phyloP scores from a whole-genome alignment of 768 basidiomycete species.

The Xerocomellus chrysenteron region DNA sequence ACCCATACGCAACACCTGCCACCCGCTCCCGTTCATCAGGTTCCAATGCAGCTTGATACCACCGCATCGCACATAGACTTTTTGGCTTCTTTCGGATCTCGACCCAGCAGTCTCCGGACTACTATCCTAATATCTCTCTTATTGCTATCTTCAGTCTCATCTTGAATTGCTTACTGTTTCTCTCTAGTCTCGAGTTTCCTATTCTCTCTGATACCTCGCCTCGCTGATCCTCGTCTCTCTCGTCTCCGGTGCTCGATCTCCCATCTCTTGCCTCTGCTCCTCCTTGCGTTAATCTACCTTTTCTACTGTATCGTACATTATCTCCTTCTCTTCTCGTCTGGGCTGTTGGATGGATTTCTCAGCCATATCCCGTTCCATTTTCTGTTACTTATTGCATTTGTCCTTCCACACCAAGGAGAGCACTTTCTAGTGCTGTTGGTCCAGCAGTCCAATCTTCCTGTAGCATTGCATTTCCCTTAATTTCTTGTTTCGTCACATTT shows the following conservation, averaged over 20 bases:
- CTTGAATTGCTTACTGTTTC: constrained; percentile 19
- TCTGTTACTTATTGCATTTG: constrained; percentile 36
- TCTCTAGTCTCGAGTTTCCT: constrained; percentile 17
- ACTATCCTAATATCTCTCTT: constrained; percentile 35
- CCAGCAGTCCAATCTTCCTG: constrained; percentile 30
- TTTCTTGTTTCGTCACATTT: constrained; percentile 15
- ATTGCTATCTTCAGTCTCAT: constrained; percentile 35
- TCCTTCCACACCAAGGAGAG: constrained; percentile 38
- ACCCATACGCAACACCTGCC: constrained; percentile 26
- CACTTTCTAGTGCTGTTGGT: constrained; percentile 30
- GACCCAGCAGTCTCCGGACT: constrained; percentile 28
- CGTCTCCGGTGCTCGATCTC: constrained; percentile 10
- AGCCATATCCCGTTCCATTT: constrained; percentile 22
- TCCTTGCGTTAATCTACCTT: constrained; percentile 31
- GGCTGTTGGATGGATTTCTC: constrained; percentile 35
- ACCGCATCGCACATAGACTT: constrained; percentile 23
- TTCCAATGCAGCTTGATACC: constrained; percentile 36
- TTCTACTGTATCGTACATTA: constrained; percentile 34
- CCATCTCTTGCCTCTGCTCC: constrained; percentile 21
- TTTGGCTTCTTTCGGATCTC: constrained; percentile 23
- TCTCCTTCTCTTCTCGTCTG: constrained; percentile 23
- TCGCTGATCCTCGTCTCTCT: constrained; percentile 13
- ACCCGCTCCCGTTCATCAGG: constrained; percentile 32
- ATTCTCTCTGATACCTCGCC: constrained; percentile 8
- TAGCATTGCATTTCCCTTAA: constrained; percentile 35